Percentiles rank a stretch among this genome's conserved stretches.
phyloP scores from a whole-genome alignment of 768 basidiomycete species.

The Hygrophorus pudorinus region DNA sequence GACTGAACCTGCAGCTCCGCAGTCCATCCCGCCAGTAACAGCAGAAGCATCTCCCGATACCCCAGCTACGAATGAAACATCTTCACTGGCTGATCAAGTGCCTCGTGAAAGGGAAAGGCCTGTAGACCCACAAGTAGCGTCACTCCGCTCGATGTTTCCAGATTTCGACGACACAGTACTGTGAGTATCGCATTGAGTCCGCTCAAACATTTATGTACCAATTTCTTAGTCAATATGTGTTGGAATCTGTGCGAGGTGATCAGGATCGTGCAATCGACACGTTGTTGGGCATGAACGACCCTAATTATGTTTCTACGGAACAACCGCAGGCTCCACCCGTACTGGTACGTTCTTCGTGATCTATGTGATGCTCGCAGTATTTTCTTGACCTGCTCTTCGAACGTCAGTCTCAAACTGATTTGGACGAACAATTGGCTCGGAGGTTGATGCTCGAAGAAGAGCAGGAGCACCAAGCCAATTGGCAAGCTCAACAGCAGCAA shows the following conservation, averaged over 20 bases:
- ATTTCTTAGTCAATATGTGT: conserved; percentile 25
- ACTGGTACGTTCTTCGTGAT: conserved; percentile 1
- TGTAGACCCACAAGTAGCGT: conserved; percentile 39
- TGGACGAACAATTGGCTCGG: conserved; percentile 75
- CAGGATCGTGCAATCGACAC: conserved; percentile 70
- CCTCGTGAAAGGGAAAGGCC: conserved; percentile 14
- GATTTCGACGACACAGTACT: conserved; percentile 69
- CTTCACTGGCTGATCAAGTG: background rate
- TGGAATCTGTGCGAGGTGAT: conserved; percentile 61
- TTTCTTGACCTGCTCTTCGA: background rate
- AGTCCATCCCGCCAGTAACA: too few species aligned
- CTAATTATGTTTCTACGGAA: conserved; percentile 37
- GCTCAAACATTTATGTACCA: background rate
- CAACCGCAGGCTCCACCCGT: background rate
- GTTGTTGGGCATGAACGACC: conserved; percentile 81
- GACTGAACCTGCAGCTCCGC: too few species aligned
- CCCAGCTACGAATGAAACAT: background rate
- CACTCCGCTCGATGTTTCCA: conserved; percentile 64
- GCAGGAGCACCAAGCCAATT: conserved; percentile 28
- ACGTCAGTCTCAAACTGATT: conserved; percentile 49
- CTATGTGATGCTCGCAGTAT: background rate
- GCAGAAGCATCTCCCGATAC: too few species aligned
- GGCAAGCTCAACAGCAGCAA: conserved; percentile 19
- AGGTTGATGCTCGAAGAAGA: conserved; percentile 59
- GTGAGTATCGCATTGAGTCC: conserved; percentile 26